Percentiles rank a stretch among this genome's conserved stretches.
phyloP scores from a whole-genome alignment of 1,139 yeast genomes.

The Yamadazyma friedrichii region DNA sequence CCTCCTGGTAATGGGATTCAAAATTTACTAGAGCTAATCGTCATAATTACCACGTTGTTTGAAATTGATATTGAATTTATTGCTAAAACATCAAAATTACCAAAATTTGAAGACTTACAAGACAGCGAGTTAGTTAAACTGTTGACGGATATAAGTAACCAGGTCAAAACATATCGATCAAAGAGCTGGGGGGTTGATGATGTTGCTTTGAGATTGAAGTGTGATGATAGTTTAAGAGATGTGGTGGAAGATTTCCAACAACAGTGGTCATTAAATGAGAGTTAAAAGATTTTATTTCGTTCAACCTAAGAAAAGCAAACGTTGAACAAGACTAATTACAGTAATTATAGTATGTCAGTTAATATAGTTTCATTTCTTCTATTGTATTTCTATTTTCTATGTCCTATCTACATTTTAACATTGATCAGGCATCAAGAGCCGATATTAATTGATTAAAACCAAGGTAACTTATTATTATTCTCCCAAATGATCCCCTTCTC shows the following conservation, averaged over 20 bases:
- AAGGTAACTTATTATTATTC: conserved; percentile 43
- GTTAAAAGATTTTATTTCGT: conserved; percentile 5
- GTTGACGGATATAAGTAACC: conserved; percentile 10
- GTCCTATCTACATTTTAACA: too few species aligned
- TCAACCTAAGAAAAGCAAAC: too few species aligned
- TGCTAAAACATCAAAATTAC: conserved; percentile 43
- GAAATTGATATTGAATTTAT: conserved; percentile 40
- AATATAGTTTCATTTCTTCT: too few species aligned
- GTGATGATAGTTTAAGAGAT: conserved; percentile 13
- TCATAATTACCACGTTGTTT: conserved; percentile 30
- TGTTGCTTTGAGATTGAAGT: conserved; percentile 34
- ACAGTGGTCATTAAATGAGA: conserved; percentile 24
- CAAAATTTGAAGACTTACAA: conserved; percentile 30
- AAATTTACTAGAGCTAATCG: conserved; percentile 30
- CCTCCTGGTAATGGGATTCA: conserved; percentile 20
- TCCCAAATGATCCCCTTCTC: conserved; percentile 38
- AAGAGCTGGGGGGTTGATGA: conserved; percentile 45
- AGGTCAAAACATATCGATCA: conserved; percentile 30
- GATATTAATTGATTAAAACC: conserved; percentile 32
- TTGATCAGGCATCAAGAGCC: too few species aligned
- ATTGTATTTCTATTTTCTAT: too few species aligned
- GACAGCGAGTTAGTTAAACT: conserved; percentile 19
- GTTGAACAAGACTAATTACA: too few species aligned
- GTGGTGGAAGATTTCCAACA: conserved; percentile 30
- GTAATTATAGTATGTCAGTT: too few species aligned